These are phyloP conservation scores for Penstemon eatonii DNA, from an alignment of 257 asterid genomes.

Conservation along the genomic window DNA sequence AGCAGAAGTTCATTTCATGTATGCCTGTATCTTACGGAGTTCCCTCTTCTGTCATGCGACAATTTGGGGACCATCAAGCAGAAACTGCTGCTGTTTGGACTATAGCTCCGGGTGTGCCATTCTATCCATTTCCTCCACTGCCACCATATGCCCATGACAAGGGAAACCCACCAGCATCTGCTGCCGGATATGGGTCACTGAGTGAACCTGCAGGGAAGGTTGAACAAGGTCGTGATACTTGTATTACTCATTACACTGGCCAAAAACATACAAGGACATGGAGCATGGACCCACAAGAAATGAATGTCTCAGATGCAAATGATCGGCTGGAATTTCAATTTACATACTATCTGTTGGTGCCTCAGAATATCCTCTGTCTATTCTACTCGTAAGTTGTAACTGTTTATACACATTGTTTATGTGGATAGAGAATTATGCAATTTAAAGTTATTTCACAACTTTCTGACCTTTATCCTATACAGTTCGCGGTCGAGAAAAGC, in stretches of 20 bases:
- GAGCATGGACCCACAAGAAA: conserved; percentile 28
- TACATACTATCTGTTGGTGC: too few relatives aligned
- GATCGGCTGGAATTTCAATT: conserved; percentile 40
- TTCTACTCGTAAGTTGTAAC: too few relatives aligned
- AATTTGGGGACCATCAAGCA: conserved; percentile 41
- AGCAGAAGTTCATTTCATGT: conserved; percentile 52
- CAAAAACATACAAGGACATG: conserved; percentile 44
- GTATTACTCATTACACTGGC: conserved; percentile 34
- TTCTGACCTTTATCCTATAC: not conserved
- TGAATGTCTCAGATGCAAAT: conserved; percentile 20
- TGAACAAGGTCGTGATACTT: conserved; percentile 30
- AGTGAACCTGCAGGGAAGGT: conserved; percentile 40
- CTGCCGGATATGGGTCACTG: conserved; percentile 29
- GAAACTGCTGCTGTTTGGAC: conserved; percentile 47
- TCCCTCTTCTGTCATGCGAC: conserved; percentile 52
- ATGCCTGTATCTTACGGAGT: conserved; percentile 66
- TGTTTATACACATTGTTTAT: too few relatives aligned
- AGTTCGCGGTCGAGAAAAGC: too few relatives aligned
- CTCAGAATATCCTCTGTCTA: too few relatives aligned
- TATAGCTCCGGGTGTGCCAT: conserved; percentile 71
- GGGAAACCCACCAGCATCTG: conserved; percentile 24
- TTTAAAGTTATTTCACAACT: not conserved
- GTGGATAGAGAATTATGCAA: not conserved
- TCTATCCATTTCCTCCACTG: conserved; percentile 83
- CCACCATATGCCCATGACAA: conserved; percentile 51